Conservation (phyloP, 1,284 basidiomycete genomes). For the Leccinum subrobustum region DNA sequence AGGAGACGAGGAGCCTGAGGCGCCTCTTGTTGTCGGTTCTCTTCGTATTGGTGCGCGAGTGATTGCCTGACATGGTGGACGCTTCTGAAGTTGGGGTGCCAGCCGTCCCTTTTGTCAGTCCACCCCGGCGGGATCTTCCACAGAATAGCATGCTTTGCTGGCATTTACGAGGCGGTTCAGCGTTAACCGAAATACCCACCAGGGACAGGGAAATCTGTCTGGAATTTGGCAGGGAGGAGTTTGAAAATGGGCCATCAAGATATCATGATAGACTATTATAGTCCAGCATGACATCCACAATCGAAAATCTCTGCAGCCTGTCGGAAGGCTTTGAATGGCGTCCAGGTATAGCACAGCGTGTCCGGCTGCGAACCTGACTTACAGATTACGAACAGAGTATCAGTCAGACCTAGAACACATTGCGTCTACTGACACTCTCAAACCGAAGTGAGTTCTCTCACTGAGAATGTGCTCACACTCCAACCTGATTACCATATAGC, state of each 20-base stretch:
- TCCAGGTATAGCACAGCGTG: slow-evolving; percentile 39
- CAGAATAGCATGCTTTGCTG: not conserved
- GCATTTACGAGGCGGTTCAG: not conserved
- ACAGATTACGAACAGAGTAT: slow-evolving; percentile 46
- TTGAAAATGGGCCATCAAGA: not conserved
- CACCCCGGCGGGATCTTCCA: not conserved
- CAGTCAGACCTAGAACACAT: slow-evolving; percentile 64
- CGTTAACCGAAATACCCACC: not conserved
- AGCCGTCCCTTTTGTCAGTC: not conserved
- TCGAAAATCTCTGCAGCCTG: slow-evolving; percentile 12
- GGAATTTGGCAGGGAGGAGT: not conserved
- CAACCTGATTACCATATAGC: slow-evolving; percentile 40
- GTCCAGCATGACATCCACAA: slow-evolving; percentile 21
- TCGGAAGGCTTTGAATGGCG: slow-evolving; percentile 42
- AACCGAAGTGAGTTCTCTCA: slow-evolving; percentile 50
- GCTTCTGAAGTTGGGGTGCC: not conserved
- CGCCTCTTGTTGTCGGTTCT: slow-evolving; percentile 36
- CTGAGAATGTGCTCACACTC: not conserved
- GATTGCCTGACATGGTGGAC: slow-evolving; percentile 20
- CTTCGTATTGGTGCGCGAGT: slow-evolving; percentile 13
- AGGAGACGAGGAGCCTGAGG: slow-evolving; percentile 52
- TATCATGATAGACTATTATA: not conserved
- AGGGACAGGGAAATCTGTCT: not conserved
- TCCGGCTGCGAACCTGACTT: slow-evolving; percentile 5
- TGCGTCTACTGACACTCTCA: slow-evolving; percentile 64